Evolutionary conservation across 495 filamentous ascomycete species (phyloP), one percentile per base, ranked within the genome.

Genomic region (Lophiostoma macrostomum): DNA sequence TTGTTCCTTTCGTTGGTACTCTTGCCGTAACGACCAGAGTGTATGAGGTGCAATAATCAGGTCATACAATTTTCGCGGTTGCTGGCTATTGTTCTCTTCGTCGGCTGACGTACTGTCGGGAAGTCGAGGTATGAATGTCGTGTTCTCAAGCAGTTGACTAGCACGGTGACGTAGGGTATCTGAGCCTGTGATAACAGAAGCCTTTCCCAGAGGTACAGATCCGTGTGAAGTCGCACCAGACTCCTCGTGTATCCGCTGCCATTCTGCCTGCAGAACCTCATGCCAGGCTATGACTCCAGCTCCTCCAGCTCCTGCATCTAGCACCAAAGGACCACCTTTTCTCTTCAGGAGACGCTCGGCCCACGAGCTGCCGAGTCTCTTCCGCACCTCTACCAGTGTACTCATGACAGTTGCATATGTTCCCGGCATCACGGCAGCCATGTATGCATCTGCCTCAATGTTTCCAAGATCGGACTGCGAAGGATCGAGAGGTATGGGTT

Each of bases 11-110:
- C 90, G 87, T 61, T 83, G 69, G 55, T 82, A 87, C 4, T 85
- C 80, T 64, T 94, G 84, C 16, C 76, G 73, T 6, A 93, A 65
- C 2, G 80, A 78, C 71, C 90, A 83, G 18, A 97, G 70, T 29
- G 82, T 78, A 63, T 98, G 88, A 0, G 91, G 85, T 0, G 89
- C 90, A 51, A 98, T 84, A 57, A 98, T 88, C 46, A 98, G 69
- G 67, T 98, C 93, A 63, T 83, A 96, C 29, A 82, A 73, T 65
- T 96, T 96, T 42, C 85, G 80, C 2, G 77, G 79, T 40, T 77
- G 69, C 0, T 71, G 57, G 4, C 68, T 66, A 32, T 77, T 68
- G 14, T 19, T 13, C 8, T 71, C 62, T 1, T 73, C 57, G 7
- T 61, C 70, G 8, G 70, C 59, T 56, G 42, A 13, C 14, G 49